phyloP scores from a whole-genome alignment of 2,329 filamentous ascomycete genomes.

The Mycosphaerella sp. region DNA sequence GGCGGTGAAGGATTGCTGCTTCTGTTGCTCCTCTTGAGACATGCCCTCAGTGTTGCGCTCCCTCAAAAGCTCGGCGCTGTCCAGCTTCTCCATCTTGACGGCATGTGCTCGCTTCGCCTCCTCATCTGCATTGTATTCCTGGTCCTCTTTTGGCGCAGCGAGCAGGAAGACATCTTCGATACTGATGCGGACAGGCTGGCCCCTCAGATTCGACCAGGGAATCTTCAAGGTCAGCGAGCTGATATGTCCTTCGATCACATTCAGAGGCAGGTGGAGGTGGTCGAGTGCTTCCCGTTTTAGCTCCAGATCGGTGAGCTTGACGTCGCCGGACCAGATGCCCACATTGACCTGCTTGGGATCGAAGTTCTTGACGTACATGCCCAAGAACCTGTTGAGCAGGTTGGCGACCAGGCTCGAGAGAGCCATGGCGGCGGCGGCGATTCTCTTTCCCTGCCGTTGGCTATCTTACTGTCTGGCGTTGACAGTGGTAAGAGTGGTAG shows the following conservation, averaged over 20 bases:
- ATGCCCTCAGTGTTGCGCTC: conserved; percentile 88
- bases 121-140: conserved; percentile 86
- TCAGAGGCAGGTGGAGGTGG: conserved; percentile 91
- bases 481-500: neutral
- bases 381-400: conserved; percentile 96
- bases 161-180: conserved; percentile 97
- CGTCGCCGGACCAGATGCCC: conserved; percentile 97
- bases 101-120: conserved; percentile 78
- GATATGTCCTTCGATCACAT: conserved; percentile 91
- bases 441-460: conserved; percentile 36
- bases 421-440: conserved; percentile 60
- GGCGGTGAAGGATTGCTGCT: conserved; percentile 95
- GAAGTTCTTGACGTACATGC: conserved; percentile 99
- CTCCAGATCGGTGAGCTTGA: conserved; percentile 88
- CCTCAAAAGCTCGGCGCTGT: conserved; percentile 90
- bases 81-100: conserved; percentile 98
- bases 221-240: conserved; percentile 88
- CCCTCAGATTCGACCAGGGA: conserved; percentile 93
- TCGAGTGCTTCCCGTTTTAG: conserved; percentile 91
- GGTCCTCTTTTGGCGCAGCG: conserved; percentile 91
- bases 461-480: conserved; percentile 65
- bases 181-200: conserved; percentile 87
- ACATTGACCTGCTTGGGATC: conserved; percentile 97
- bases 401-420: conserved; percentile 95
- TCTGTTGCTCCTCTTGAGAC: conserved; percentile 91